Percentiles rank a stretch among this genome's conserved stretches.
phyloP scores from a whole-genome alignment of 2,329 filamentous ascomycete species.

The Fusarium kyushuense region DNA sequence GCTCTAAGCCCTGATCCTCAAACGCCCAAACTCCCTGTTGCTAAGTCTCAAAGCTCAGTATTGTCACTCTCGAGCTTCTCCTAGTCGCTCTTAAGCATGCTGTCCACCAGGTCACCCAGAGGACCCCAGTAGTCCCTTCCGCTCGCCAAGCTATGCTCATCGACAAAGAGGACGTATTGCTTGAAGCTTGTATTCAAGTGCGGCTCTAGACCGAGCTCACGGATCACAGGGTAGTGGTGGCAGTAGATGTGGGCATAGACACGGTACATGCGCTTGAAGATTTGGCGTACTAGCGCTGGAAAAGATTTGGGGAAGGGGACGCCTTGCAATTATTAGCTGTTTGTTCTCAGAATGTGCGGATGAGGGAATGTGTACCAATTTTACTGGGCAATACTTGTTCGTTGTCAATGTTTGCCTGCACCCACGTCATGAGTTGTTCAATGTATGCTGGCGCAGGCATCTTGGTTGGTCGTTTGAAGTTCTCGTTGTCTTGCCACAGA shows the following conservation, averaged over 20 bases:
- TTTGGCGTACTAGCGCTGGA: conserved; percentile 86
- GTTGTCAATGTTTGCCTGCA: conserved; percentile 95
- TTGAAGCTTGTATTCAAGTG: conserved; percentile 99
- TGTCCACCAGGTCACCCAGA: conserved; percentile 94
- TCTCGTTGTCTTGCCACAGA: conserved; percentile 96
- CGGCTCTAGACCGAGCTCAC: conserved; percentile 93
- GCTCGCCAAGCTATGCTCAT: conserved; percentile 92
- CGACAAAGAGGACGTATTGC: conserved; percentile 98
- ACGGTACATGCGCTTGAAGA: conserved; percentile 98
- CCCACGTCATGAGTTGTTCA: conserved; percentile 97
- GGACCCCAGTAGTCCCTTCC: conserved; percentile 99
- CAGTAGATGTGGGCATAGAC: conserved; percentile 99
- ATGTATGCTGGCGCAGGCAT: conserved; percentile 98
- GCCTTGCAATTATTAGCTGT: conserved; percentile 60
- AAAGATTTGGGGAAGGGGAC: conserved; percentile 97
- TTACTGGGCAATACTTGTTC: conserved; percentile 94
- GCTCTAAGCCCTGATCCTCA: conserved; percentile 11
- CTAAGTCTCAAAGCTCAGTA: conserved; percentile 19
- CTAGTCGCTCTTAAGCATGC: conserved; percentile 94
- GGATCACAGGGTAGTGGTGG: conserved; percentile 97
- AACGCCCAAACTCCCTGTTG: conserved; percentile 40
- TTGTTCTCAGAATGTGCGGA: not conserved
- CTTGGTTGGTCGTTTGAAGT: conserved; percentile 96
- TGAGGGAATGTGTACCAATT: conserved; percentile 70
- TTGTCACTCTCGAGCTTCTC: conserved; percentile 29